These are phyloP conservation scores for Phlegmacium glaucopus DNA, from an alignment of 768 basidiomycete genomes.

Conservation along the genomic window DNA sequence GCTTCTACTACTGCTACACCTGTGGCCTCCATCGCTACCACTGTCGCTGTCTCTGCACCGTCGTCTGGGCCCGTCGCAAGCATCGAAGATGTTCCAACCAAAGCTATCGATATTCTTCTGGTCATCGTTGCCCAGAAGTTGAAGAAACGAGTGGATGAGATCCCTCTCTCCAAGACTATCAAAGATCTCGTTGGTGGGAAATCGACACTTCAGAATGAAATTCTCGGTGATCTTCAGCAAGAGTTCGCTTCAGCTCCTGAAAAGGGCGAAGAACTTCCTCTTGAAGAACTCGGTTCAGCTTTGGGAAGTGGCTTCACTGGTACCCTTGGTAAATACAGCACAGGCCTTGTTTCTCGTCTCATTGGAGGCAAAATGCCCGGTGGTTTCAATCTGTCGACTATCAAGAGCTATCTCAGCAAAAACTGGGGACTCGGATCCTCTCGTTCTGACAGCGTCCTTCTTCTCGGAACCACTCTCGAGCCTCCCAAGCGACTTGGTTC, in stretches of 20 bases:
- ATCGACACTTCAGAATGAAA: conserved; percentile 98
- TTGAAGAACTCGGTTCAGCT: conserved; percentile 92
- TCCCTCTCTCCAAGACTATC: conserved; percentile 90
- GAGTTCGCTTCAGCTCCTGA: conserved; percentile 96
- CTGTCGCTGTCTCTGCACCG: conserved; percentile 37
- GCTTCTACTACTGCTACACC: conserved; percentile 33
- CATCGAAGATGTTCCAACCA: conserved; percentile 89
- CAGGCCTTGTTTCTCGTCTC: conserved; percentile 85
- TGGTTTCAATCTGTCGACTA: conserved; percentile 92
- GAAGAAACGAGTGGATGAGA: conserved; percentile 90
- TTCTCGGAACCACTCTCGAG: conserved; percentile 89
- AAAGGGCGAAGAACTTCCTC: conserved; percentile 95
- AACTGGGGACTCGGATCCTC: conserved; percentile 92
- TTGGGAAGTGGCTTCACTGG: conserved; percentile 80
- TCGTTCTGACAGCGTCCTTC: conserved; percentile 86
- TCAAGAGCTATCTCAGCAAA: conserved; percentile 87
- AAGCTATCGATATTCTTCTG: conserved; percentile 83
- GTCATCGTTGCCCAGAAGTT: conserved; percentile 95
- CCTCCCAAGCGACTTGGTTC: conserved; percentile 90
- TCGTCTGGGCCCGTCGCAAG: conserved; percentile 63
- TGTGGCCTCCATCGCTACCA: conserved; percentile 36
- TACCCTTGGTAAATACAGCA: conserved; percentile 90
- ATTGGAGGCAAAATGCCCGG: conserved; percentile 98
- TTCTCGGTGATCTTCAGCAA: conserved; percentile 92
- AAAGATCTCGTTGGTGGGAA: conserved; percentile 99